These are phyloP conservation scores for Aspergillus taichungensis DNA, from an alignment of 495 filamentous ascomycete genomes.

Conservation along the genomic window DNA sequence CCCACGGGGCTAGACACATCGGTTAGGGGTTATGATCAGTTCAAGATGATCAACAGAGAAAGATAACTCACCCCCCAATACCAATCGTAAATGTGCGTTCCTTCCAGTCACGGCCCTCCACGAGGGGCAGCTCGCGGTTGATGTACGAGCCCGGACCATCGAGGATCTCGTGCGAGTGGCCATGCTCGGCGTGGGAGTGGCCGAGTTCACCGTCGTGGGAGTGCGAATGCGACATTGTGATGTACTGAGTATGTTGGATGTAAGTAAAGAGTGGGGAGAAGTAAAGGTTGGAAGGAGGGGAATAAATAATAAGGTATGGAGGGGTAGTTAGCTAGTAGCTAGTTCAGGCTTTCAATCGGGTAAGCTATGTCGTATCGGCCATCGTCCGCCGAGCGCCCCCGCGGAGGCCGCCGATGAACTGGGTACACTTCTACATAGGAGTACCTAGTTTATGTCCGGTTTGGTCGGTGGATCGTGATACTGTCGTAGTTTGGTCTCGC, in stretches of 20 bases:
- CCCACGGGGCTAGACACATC: conserved; percentile 69
- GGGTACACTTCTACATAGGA: no score
- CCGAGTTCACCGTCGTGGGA: conserved; percentile 42
- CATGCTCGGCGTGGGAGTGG: conserved; percentile 73
- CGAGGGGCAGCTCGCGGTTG: conserved; percentile 86
- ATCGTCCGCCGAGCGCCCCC: neutral
- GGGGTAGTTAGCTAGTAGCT: neutral
- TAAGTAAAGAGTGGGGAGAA: neutral
- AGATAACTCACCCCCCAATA: conserved; percentile 76
- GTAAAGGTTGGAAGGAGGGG: neutral
- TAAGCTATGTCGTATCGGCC: neutral
- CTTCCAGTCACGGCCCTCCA: conserved; percentile 79
- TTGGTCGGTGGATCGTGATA: no score
- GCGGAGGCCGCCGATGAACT: conserved; percentile 1
- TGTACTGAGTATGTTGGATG: neutral
- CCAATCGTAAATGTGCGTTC: conserved; percentile 92
- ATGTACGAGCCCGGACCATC: conserved; percentile 87
- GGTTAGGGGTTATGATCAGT: conserved; percentile 1
- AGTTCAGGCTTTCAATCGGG: no score
- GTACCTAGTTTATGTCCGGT: no score
- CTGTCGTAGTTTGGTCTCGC: no score
- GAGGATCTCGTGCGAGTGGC: conserved; percentile 92
- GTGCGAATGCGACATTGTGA: conserved; percentile 43
- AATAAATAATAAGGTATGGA: neutral
- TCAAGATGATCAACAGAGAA: neutral